Percentiles rank a stretch among this genome's conserved stretches.
These are phyloP conservation scores for Gloeostereum incarnatum DNA, from an alignment of 768 basidiomycete species.

Conservation along the genomic window DNA sequence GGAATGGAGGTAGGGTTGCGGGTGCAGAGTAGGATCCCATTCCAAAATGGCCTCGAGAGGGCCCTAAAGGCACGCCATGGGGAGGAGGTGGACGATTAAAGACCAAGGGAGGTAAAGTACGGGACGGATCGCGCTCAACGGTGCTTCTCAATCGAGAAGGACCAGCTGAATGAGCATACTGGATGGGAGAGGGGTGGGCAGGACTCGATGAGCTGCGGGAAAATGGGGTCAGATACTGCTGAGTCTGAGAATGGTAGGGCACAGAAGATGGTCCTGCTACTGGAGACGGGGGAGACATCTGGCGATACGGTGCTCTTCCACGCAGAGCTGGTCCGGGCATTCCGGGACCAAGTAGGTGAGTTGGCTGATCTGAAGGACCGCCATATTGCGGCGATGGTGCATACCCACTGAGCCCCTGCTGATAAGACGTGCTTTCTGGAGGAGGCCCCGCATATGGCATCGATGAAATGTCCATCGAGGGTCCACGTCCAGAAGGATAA, in stretches of 20 bases:
- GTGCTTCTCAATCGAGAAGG: background rate
- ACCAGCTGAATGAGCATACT: constrained; percentile 1
- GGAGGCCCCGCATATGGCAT: too few relatives aligned
- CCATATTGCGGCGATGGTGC: too few relatives aligned
- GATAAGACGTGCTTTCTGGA: too few relatives aligned
- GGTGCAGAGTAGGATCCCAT: too few relatives aligned
- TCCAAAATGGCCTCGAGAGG: too few relatives aligned
- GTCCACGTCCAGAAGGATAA: constrained; percentile 10
- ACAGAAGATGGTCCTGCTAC: constrained; percentile 14
- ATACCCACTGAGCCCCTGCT: too few relatives aligned
- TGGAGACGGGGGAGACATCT: constrained; percentile 8
- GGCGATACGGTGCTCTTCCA: constrained; percentile 13
- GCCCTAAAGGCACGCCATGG: background rate
- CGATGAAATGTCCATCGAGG: constrained; percentile 1
- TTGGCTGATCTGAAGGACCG: constrained; percentile 23
- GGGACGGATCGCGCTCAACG: constrained; percentile 18
- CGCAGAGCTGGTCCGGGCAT: constrained; percentile 30
- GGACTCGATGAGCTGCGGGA: background rate
- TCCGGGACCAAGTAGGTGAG: constrained; percentile 44
- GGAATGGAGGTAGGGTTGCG: constrained; percentile 21
- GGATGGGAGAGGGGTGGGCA: background rate
- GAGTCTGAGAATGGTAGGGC: background rate
- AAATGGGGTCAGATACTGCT: background rate
- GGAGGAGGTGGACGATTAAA: constrained; percentile 12
- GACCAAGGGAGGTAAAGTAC: constrained; percentile 24